Evolutionary conservation across 148 eudicot genomes (phyloP).

Genomic region (Silene latifolia): DNA sequence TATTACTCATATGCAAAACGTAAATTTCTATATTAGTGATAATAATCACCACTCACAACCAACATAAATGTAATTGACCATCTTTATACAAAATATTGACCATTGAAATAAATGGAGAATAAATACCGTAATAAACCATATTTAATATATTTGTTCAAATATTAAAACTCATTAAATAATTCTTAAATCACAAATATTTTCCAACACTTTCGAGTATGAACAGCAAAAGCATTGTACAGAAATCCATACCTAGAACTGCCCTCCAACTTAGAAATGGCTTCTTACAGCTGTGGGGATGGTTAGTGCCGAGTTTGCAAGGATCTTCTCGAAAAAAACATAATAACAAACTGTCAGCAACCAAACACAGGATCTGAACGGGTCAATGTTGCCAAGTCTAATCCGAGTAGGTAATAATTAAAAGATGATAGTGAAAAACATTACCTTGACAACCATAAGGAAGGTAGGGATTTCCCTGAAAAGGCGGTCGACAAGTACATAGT

Average conservation of each 20-base stretch:
- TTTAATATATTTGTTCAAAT: too few species aligned
- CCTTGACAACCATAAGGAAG: slow-evolving; percentile 19
- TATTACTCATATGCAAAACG: too few species aligned
- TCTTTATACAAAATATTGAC: too few species aligned
- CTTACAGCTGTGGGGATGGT: slow-evolving; percentile 9
- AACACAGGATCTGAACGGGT: not conserved
- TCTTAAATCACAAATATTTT: too few species aligned
- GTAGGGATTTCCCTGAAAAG: slow-evolving; percentile 17
- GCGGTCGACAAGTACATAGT: slow-evolving; percentile 1
- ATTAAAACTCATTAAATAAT: too few species aligned
- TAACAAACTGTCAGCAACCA: not conserved
- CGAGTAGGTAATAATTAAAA: not conserved
- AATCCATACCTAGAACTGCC: slow-evolving; percentile 13
- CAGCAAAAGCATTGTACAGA: not conserved
- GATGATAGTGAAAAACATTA: not conserved
- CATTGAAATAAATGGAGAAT: too few species aligned
- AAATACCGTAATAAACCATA: too few species aligned
- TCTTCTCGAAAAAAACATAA: slow-evolving; percentile 3
- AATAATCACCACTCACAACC: too few species aligned
- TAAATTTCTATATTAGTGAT: too few species aligned
- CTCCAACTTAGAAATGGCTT: slow-evolving; percentile 9
- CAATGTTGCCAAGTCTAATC: too few species aligned
- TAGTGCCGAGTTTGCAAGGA: slow-evolving; percentile 11
- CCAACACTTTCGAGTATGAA: not conserved
- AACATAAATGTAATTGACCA: too few species aligned